phyloP scores from a whole-genome alignment of 768 basidiomycete genomes.

The Tubosaeta sp. region DNA sequence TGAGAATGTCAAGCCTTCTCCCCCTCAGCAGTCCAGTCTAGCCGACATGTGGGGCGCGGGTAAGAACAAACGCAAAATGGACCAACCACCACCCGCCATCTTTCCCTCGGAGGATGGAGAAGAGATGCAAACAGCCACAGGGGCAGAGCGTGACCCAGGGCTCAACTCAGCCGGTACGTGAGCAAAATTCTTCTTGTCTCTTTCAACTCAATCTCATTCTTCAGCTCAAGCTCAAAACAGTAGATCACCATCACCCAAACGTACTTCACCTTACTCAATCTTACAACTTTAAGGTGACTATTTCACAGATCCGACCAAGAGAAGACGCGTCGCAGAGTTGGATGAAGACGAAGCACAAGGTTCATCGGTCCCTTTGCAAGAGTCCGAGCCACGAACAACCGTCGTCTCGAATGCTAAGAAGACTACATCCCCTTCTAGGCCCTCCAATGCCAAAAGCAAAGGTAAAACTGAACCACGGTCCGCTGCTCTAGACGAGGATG shows the following conservation, averaged over 20 bases:
- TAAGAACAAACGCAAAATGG: constrained; percentile 33
- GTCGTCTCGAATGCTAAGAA: neutral
- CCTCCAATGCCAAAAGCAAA: constrained; percentile 12
- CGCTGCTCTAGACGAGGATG: constrained; percentile 28
- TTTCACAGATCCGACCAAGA: constrained; percentile 39
- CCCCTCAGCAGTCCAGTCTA: constrained; percentile 76
- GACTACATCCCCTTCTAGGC: neutral
- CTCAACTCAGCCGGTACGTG: constrained; percentile 11
- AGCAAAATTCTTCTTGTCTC: neutral
- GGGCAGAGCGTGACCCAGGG: constrained; percentile 5
- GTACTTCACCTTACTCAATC: constrained; percentile 5
- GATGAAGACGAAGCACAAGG: constrained; percentile 41
- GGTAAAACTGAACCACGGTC: constrained; percentile 15
- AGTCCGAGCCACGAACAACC: neutral
- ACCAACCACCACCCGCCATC: constrained; percentile 18
- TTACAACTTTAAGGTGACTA: neutral
- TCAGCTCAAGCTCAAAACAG: constrained; percentile 39
- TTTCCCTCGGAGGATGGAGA: constrained; percentile 23
- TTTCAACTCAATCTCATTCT: constrained; percentile 5
- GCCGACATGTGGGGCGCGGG: constrained; percentile 68
- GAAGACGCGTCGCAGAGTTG: constrained; percentile 49
- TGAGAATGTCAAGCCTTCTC: constrained; percentile 53
- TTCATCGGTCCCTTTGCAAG: neutral
- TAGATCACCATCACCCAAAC: constrained; percentile 18
- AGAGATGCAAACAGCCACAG: constrained; percentile 20